Evolutionary conservation across 2,329 filamentous ascomycete genomes (phyloP), one percentile per base, ranked within the genome.

Genomic region (Calonectria pteridis): DNA sequence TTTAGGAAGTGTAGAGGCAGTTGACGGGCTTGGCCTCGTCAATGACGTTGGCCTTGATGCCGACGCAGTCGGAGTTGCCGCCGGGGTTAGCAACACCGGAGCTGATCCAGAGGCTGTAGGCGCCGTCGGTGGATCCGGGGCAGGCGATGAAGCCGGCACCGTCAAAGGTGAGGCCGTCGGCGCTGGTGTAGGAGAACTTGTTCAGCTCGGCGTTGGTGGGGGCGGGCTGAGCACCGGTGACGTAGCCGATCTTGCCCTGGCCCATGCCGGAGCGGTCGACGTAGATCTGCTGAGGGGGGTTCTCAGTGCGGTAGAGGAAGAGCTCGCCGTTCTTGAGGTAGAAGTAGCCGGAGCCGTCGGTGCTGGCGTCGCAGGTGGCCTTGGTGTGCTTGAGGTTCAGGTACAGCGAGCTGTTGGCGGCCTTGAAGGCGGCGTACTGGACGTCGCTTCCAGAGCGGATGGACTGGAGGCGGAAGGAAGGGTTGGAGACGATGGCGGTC

Each of bases 181-280:
- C 69, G 53, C 81, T 79, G 77, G 87, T 85, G 65, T 91, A 74
- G 31, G 82, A 76, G 85, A 88, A 93, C 72, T 85, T 86, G 53
- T 84, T 84, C 67, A 83, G 82, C 84, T 91, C 88, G 29, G 73
- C 81, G 79, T 89, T 87, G 40, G 76, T 77, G 31, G 86, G 84
- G 0, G 83, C 69, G 6, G 59, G 18, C 6, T 77, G 43, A 23
- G 43, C 70, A 51, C 87, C 87, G 6, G 86, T 89, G 40, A 86
- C 86, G 84, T 90, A 92, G 53, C 87, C 86, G 51, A 91, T 78
- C 23, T 84, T 82, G 66, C 91, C 91, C 76, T 89, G 88, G 75
- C 89, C 88, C 89, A 91, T 91, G 78, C 89, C 90, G 55, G 88
- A 90, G 53, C 88, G 87, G 81, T 92, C 90, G 51, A 87, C 87